Base-by-base conservation (phyloP, 345 rosid species). In the Hibiscus tridactylites region DNA sequence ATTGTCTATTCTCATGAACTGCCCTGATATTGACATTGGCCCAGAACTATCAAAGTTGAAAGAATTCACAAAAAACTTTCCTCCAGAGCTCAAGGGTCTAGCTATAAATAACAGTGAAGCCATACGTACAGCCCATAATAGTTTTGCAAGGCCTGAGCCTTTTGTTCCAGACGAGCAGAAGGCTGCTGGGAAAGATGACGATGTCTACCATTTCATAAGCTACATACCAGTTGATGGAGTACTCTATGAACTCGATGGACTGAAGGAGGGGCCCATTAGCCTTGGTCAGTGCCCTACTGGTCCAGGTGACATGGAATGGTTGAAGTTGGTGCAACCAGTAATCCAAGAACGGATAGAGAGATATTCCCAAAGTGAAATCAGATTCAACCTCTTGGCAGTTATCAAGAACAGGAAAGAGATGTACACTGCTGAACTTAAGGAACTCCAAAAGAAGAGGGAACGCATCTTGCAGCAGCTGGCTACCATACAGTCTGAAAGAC, bases 131-230 rank as follows among this genome's bases (percentile, higher is more conserved):
- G 97, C 98, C 49, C 99, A 95, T 79, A 95, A 95, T 77, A 92
- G 97, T 81, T 95, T 92, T 61, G 97, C 98, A n/a, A 85, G 99
- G 79, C 97, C 98, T 2, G 98, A 92, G 82, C 99, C 99, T 44
- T 95, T 95, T 76, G 84, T 92, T 63, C 92, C 88, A 0, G 99
- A 90, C 68, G 98, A 95, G 80, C 97, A 90, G 76, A 95, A 90
- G 80, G 68, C 86, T 26, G 92, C 98, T 61, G 83, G 86, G n/a
- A 92, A 92, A 78, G 99, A 92, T 26, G 99, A 95, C 37, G 99
- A 95, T 15, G 96, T 95, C 33, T 95, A 92, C 88, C 99, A 95
- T 79, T 95, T 95, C 77, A 92, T 92, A 62, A 95, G 99, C 78
- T 95, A 95, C 79, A 77, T 95, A 60, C 96, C 97, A 16, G 90